Percentiles rank a stretch among this genome's conserved stretches.
These are phyloP conservation scores for Rhodotorula taiwanensis DNA, from an alignment of 768 basidiomycete species.

Conservation along the genomic window DNA sequence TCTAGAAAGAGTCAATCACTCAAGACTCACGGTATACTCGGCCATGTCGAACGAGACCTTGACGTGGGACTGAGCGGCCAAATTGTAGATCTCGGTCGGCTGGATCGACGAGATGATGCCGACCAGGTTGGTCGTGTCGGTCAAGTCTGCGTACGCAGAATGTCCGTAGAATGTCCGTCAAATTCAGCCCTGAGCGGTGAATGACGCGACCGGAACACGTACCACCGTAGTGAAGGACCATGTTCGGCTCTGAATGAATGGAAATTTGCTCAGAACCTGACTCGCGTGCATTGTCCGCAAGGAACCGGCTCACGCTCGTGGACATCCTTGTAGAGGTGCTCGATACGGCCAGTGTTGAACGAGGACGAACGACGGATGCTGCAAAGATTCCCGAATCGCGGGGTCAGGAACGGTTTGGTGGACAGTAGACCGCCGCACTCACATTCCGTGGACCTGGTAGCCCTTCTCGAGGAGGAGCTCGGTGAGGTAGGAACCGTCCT, in stretches of 20 bases:
- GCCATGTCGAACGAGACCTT: constrained; percentile 99
- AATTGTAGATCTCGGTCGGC: constrained; percentile 94
- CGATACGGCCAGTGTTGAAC: constrained; percentile 92
- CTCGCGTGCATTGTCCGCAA: not conserved
- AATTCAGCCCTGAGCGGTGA: too few relatives aligned
- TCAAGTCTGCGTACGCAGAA: constrained; percentile 82
- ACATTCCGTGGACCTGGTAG: constrained; percentile 47
- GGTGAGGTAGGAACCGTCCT: constrained; percentile 91
- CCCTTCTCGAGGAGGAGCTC: constrained; percentile 50
- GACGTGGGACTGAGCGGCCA: constrained; percentile 95
- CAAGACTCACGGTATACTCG: constrained; percentile 69
- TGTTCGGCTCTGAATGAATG: constrained; percentile 42
- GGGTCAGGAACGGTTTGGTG: too few relatives aligned
- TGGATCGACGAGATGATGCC: constrained; percentile 91
- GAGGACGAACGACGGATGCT: constrained; percentile 96
- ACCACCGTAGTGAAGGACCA: constrained; percentile 46
- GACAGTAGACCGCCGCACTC: too few relatives aligned
- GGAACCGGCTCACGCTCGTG: constrained; percentile 80
- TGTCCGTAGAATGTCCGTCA: too few relatives aligned
- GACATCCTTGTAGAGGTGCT: constrained; percentile 86
- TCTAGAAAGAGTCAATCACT: too few relatives aligned
- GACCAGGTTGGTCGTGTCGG: constrained; percentile 93
- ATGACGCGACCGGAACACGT: too few relatives aligned
- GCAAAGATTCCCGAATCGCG: too few relatives aligned
- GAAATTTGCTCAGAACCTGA: too few relatives aligned